A percentile compares a stretch with the other conserved stretches of the same genome.
Evolutionary conservation across 139 green algal species (phyloP).

Genomic region (Volvox reticuliferus): DNA sequence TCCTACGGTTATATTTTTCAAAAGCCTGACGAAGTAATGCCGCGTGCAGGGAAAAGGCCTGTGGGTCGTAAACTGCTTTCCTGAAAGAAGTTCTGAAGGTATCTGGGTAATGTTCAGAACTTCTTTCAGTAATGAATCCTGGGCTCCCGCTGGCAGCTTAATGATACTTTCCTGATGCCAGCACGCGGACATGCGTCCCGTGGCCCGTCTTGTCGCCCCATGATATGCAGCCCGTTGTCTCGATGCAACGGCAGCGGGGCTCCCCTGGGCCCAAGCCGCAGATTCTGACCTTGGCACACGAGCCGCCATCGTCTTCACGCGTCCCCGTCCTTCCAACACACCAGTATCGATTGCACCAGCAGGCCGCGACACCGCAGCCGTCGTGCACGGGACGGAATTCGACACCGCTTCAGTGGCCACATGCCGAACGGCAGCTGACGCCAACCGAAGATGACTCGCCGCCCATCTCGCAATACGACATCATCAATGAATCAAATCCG

Average conservation of each 20-base stretch:
- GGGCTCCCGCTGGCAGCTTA: too few species aligned
- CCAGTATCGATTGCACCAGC: conserved; percentile 11
- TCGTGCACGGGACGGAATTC: background rate
- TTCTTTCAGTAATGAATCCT: too few species aligned
- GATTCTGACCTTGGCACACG: conserved; percentile 42
- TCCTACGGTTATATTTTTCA: too few species aligned
- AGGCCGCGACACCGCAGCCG: background rate
- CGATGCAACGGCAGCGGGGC: background rate
- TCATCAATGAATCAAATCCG: conserved; percentile 39
- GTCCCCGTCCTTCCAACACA: conserved; percentile 29
- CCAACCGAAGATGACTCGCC: background rate
- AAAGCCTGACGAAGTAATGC: too few species aligned
- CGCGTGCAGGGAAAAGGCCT: too few species aligned
- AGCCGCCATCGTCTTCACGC: background rate
- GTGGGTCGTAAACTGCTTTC: too few species aligned
- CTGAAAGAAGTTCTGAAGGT: too few species aligned
- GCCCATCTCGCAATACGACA: conserved; percentile 49
- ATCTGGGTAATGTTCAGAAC: too few species aligned
- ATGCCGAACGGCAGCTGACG: background rate
- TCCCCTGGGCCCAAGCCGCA: conserved; percentile 38
- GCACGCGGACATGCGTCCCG: too few species aligned
- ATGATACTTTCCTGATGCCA: too few species aligned
- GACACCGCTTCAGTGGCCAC: background rate
- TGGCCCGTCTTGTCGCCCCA: too few species aligned
- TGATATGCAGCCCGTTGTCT: background rate